Evolutionary conservation across 1,284 basidiomycete genomes (phyloP), one percentile per base, ranked within the genome.

Genomic region (Ganoderma meredithae): DNA sequence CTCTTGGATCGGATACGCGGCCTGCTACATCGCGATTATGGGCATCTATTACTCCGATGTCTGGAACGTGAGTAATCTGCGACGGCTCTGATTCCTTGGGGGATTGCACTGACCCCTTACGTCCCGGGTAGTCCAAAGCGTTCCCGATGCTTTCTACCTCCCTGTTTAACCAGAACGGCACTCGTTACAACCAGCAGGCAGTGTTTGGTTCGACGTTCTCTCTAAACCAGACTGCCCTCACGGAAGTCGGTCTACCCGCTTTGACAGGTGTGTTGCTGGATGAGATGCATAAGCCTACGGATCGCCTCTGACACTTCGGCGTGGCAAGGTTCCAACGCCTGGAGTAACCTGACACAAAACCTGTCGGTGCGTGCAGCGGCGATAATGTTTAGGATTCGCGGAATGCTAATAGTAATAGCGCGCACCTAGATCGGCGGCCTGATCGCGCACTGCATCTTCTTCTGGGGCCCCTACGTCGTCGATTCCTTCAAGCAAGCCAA

Each of bases 141-240:
- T 90, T 86, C 78, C 89, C 89, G 0, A 89, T 91, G 84, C 80
- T 91, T 36, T 89, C 88, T 0, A 87, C 87, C 0, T 85, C 88
- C 0, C 84, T 91, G 33, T 91, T 90, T 77, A 82, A 83, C 25
- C 73, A 80, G 13, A 85, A 90, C 73, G 89, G 89, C 31, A 83
- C 84, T 0, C 72, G 83, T 17, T 91, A 89, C 73, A 77, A 88
- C 61, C 89, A 90, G 75, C 77, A 80, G 4, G 82, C 83, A 5
- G 84, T 90, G 19, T 87, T 90, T 68, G 87, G 84, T 5, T 60
- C 79, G 12, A 81, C 81, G 22, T 86, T 86, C 76, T 77, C 79
- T 53, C 80, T 90, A 55, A 89, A 90, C 76, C 73, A 84, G 62
- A 88, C 87, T 1, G 87, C 87, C 7, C 79, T 89, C 27, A 79